phyloP scores from a whole-genome alignment of 768 basidiomycete species.

The Saitozyma sp. region DNA sequence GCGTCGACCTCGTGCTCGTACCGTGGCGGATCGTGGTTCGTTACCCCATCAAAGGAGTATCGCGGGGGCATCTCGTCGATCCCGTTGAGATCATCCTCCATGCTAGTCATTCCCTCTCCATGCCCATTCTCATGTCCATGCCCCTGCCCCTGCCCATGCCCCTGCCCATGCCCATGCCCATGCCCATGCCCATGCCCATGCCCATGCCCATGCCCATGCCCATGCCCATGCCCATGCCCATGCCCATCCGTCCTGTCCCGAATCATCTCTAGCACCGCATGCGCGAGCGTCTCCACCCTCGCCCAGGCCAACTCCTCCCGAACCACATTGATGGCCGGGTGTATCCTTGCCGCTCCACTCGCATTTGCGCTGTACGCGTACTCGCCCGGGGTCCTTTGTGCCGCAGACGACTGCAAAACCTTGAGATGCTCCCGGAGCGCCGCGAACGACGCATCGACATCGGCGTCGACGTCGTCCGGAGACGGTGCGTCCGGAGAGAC shows the following conservation, averaged over 20 bases:
- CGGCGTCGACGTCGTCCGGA: background rate
- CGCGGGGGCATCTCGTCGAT: background rate
- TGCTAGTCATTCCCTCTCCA: background rate
- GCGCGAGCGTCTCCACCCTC: slow-evolving; percentile 25
- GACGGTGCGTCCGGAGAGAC: background rate
- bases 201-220: slow-evolving; percentile 15
- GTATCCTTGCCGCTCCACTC: slow-evolving; percentile 5
- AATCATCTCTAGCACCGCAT: slow-evolving; percentile 9
- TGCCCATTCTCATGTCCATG: slow-evolving; percentile 24
- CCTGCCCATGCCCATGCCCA: slow-evolving; percentile 5
- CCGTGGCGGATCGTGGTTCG: slow-evolving; percentile 3
- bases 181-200: slow-evolving; percentile 23
- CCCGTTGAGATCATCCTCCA: background rate
- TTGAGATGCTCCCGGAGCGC: slow-evolving; percentile 7
- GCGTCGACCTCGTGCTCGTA: background rate
- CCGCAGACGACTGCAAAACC: too few relatives aligned
- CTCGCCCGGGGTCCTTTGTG: too few relatives aligned
- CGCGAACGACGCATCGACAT: slow-evolving; percentile 4
- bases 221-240: slow-evolving; percentile 17
- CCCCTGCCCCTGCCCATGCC: slow-evolving; percentile 11
- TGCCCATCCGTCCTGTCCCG: slow-evolving; percentile 1
- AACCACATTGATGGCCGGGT: slow-evolving; percentile 25
- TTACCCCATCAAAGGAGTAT: background rate
- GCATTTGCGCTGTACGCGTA: background rate
- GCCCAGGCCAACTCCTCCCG: slow-evolving; percentile 28